phyloP scores from a whole-genome alignment of 106 monocot genomes.

The Apostasia ramifera region DNA sequence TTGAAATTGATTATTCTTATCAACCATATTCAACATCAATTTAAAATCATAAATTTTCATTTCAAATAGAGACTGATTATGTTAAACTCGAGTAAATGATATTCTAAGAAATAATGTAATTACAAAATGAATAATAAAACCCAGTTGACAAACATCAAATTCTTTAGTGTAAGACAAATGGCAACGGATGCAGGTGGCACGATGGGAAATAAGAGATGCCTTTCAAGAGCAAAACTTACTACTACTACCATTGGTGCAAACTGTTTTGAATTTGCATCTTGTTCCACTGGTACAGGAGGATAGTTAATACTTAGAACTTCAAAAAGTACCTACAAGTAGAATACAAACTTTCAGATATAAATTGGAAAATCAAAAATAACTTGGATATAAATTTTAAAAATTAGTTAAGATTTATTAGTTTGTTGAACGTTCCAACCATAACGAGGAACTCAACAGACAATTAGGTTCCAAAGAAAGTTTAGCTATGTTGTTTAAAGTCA shows the following conservation, averaged over 20 bases:
- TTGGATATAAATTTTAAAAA: background rate
- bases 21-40: too few species aligned
- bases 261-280: constrained; percentile 58
- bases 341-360: background rate
- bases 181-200: background rate
- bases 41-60: too few species aligned
- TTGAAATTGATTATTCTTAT: too few species aligned
- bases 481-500: too few species aligned
- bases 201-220: background rate
- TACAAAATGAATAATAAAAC: too few species aligned
- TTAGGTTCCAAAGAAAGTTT: too few species aligned
- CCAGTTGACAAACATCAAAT: too few species aligned
- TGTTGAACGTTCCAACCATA: background rate
- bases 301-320: constrained; percentile 59
- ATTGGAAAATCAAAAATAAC: background rate
- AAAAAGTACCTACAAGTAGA: constrained; percentile 53
- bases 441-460: too few species aligned
- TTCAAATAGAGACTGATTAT: too few species aligned
- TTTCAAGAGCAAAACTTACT: constrained; percentile 34
- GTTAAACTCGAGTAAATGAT: too few species aligned
- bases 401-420: background rate
- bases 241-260: constrained; percentile 88
- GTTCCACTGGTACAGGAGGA: constrained; percentile 66
- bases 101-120: too few species aligned
- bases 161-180: background rate